These are phyloP conservation scores for Exophiala sp. DNA, from an alignment of 2,329 filamentous ascomycete genomes.

Conservation along the genomic window DNA sequence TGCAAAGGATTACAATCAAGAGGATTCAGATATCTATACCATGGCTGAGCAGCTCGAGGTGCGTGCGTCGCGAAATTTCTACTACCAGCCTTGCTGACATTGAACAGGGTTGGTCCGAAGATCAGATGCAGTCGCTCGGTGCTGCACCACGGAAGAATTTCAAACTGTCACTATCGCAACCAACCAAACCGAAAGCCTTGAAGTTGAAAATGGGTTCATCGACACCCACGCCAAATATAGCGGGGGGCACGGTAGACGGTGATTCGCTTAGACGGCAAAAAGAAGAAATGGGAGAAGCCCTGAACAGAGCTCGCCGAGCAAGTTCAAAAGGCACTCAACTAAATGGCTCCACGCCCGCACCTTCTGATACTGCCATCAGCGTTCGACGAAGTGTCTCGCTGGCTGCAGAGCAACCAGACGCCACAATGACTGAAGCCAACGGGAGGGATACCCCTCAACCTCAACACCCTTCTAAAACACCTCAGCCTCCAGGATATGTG, in stretches of 20 bases:
- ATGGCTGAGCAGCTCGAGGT: conserved; percentile 79
- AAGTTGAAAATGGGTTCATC: conserved; percentile 77
- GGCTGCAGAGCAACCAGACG: conserved; percentile 20
- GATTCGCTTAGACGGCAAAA: conserved; percentile 54
- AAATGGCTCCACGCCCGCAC: conserved; percentile 23
- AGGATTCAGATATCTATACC: conserved; percentile 77
- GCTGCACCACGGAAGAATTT: conserved; percentile 69
- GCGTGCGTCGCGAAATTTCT: conserved; percentile 27
- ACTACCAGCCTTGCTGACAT: background rate
- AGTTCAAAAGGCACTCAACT: conserved; percentile 14
- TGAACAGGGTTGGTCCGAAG: conserved; percentile 44
- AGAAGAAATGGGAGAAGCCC: conserved; percentile 45
- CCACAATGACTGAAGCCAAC: conserved; percentile 19
- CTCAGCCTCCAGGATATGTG: conserved; percentile 10
- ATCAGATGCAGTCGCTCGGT: conserved; percentile 65
- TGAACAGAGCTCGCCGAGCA: conserved; percentile 21
- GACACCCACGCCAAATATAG: conserved; percentile 54
- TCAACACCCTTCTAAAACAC: conserved; percentile 5
- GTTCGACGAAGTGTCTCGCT: conserved; percentile 24
- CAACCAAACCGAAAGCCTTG: conserved; percentile 43
- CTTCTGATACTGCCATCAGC: conserved; percentile 19
- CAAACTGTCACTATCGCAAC: conserved; percentile 56
- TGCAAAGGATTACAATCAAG: conserved; percentile 85
- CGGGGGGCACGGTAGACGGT: conserved; percentile 52
- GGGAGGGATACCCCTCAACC: conserved; percentile 13